Conservation (phyloP, 1,284 basidiomycete species). For the Ustilago esculenta region DNA sequence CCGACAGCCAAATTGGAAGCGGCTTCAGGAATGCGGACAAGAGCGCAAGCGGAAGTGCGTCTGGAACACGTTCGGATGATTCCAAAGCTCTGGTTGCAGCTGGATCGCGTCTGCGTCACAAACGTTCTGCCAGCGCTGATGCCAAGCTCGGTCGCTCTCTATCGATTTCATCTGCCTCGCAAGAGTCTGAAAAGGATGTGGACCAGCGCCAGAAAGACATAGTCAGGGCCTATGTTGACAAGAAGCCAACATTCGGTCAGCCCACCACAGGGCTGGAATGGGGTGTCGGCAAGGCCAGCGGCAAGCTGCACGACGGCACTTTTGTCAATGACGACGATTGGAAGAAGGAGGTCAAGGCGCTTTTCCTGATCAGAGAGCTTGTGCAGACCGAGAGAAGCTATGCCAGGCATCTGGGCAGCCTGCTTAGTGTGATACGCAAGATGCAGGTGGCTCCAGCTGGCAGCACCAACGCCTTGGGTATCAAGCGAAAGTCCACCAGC, state of each 20-base stretch:
- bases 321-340: constrained; percentile 64
- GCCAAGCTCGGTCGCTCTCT: constrained; percentile 13
- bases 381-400: constrained; percentile 65
- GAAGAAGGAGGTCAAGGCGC: constrained; percentile 64
- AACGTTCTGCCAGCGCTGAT: constrained; percentile 28
- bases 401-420: constrained; percentile 55
- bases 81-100: neutral
- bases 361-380: constrained; percentile 65
- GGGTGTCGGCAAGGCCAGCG: constrained; percentile 56
- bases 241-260: constrained; percentile 9
- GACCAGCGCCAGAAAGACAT: constrained; percentile 49
- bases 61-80: neutral
- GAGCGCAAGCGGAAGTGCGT: neutral
- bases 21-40: neutral
- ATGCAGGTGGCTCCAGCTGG: constrained; percentile 9
- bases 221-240: constrained; percentile 26
- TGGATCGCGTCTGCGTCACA: constrained; percentile 13
- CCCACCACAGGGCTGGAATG: constrained; percentile 38
- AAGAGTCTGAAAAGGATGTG: constrained; percentile 12
- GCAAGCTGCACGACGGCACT: constrained; percentile 50
- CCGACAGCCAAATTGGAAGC: neutral
- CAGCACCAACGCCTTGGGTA: constrained; percentile 12
- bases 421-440: constrained; percentile 53
- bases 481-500: constrained; percentile 35
- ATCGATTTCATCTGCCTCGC: constrained; percentile 3